phyloP scores from a whole-genome alignment of 352 stramenopile genomes.

The Globisporangium irregulare region DNA sequence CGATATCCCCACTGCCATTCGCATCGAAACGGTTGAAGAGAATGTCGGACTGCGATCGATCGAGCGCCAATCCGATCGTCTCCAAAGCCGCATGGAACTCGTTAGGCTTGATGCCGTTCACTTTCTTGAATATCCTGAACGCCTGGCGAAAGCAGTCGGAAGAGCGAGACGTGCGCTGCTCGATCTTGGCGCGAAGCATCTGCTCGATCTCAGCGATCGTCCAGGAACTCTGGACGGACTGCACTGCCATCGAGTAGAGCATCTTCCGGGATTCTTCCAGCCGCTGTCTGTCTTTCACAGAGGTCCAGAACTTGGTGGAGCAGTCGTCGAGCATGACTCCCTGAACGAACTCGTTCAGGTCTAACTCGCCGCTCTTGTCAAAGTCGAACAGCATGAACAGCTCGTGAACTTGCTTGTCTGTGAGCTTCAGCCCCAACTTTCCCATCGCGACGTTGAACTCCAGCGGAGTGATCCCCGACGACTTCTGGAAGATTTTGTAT shows the following conservation, averaged over 20 bases:
- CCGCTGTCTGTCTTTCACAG: slow-evolving; percentile 49
- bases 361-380: slow-evolving; percentile 70
- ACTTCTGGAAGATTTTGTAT: slow-evolving; percentile 69
- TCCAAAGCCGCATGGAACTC: slow-evolving; percentile 69
- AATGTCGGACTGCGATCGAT: slow-evolving; percentile 49
- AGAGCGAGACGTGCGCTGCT: slow-evolving; percentile 72
- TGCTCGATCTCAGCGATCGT: slow-evolving; percentile 75
- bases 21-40: slow-evolving; percentile 72
- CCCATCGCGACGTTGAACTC: slow-evolving; percentile 53
- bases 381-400: slow-evolving; percentile 77
- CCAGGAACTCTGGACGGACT: slow-evolving; percentile 68
- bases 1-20: slow-evolving; percentile 73
- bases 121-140: slow-evolving; percentile 83
- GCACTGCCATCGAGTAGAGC: slow-evolving; percentile 62
- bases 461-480: slow-evolving; percentile 43
- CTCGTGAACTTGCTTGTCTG: slow-evolving; percentile 44
- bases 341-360: slow-evolving; percentile 81
- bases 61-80: slow-evolving; percentile 50
- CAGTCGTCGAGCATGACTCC: slow-evolving; percentile 72
- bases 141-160: slow-evolving; percentile 80
- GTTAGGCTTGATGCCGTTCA: slow-evolving; percentile 69
- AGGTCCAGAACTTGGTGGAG: slow-evolving; percentile 53
- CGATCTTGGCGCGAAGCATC: slow-evolving; percentile 81
- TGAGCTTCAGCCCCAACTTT: slow-evolving; percentile 54
- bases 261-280: slow-evolving; percentile 44